A percentile compares a stretch with the other conserved stretches of the same genome.
Conservation (phyloP, 768 basidiomycete species). For the Mycena olivaceomarginata region DNA sequence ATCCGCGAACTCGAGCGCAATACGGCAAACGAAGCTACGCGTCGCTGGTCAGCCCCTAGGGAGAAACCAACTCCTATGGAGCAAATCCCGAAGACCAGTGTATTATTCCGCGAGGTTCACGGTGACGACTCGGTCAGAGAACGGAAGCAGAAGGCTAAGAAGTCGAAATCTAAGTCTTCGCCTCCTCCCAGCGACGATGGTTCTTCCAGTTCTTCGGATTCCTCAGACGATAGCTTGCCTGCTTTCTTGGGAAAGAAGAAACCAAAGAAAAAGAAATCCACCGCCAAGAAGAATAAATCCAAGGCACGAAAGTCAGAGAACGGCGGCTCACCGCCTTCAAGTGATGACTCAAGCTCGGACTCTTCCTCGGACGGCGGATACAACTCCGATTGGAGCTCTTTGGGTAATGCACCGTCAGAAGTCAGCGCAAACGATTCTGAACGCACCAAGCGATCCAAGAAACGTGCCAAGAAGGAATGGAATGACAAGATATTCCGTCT, state of each 20-base stretch:
- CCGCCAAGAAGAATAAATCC: not conserved
- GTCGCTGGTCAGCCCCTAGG: no score
- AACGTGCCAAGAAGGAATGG: not conserved
- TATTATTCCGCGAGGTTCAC: not conserved
- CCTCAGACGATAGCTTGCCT: not conserved
- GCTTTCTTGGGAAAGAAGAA: not conserved
- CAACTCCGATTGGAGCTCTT: not conserved
- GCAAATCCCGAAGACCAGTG: conserved; percentile 1
- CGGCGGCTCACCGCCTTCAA: not conserved
- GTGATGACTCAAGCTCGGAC: not conserved
- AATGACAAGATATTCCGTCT: conserved; percentile 25
- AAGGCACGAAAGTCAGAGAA: not conserved
- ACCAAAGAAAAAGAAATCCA: not conserved
- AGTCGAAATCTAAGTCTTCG: not conserved
- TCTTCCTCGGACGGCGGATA: not conserved
- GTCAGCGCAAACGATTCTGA: conserved; percentile 1
- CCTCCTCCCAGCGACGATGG: conserved; percentile 4
- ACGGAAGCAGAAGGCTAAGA: not conserved
- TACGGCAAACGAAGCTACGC: no score
- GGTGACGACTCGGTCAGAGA: not conserved
- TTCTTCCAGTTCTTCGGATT: not conserved
- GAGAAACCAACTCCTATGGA: conserved; percentile 1
- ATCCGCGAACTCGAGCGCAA: no score
- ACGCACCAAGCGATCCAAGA: conserved; percentile 22
- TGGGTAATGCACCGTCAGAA: not conserved